These are phyloP conservation scores for Leccinum subgranulosum DNA, from an alignment of 768 basidiomycete genomes.

Conservation along the genomic window DNA sequence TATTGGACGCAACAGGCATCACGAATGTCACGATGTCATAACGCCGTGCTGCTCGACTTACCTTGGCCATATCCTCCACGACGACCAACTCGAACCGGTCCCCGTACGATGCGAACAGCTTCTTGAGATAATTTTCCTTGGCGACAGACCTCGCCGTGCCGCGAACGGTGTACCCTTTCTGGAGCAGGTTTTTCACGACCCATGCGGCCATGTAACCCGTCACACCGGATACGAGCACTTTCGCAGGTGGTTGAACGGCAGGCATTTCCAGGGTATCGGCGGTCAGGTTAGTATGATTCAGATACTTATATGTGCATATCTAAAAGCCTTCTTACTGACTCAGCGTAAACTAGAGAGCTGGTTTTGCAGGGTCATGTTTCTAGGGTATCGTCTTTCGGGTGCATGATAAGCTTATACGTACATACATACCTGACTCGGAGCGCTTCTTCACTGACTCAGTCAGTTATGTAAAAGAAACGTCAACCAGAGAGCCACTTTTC, in stretches of 20 bases:
- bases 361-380: too few relatives aligned
- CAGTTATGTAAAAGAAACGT: too few relatives aligned
- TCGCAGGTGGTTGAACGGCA: conserved; percentile 22
- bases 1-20: neutral
- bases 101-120: conserved; percentile 51
- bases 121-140: conserved; percentile 58
- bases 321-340: too few relatives aligned
- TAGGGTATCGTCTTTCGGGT: too few relatives aligned
- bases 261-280: conserved; percentile 17
- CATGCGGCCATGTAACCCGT: conserved; percentile 32
- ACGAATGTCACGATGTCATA: neutral
- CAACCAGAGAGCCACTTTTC: too few relatives aligned
- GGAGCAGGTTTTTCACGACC: conserved; percentile 54
- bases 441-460: too few relatives aligned
- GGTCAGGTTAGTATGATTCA: too few relatives aligned
- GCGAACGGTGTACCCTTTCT: conserved; percentile 59
- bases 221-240: conserved; percentile 30
- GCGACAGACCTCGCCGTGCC: conserved; percentile 61
- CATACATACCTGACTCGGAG: too few relatives aligned
- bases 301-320: too few relatives aligned
- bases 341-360: too few relatives aligned
- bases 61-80: conserved; percentile 66
- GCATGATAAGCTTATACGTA: too few relatives aligned
- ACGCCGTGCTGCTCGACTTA: conserved; percentile 21
- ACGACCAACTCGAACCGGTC: conserved; percentile 61